Evolutionary conservation across 2,329 filamentous ascomycete species (phyloP), one percentile per base, ranked within the genome.

Genomic region (Lasiodiplodia hormozganensis): DNA sequence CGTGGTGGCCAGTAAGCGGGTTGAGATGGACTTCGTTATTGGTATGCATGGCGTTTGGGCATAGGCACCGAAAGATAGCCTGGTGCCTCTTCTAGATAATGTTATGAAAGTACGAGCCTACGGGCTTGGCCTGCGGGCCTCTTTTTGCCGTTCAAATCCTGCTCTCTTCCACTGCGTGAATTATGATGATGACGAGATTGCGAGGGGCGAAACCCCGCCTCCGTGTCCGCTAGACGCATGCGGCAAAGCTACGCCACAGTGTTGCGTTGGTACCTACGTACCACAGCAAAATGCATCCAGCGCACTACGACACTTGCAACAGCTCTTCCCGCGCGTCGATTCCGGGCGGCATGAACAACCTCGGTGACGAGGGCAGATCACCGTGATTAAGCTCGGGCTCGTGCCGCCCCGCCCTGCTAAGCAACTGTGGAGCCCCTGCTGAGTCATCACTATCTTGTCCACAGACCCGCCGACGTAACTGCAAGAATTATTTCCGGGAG

Each of bases 1-100:
- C 86, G 86, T 79, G 86, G 85, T 71, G 85, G 85, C 23, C 65
- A 67, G 65, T 67, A 67, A 28, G 21, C n/a, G 43, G 43, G 4
- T 34, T 10, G 43, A 36, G 14, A 34, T 0, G 53, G 65, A 38
- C 1, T 18, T 52, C 18, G 53, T 31, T 67, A 43, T n/a, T 16
- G 25, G 52, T 23, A 51, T 31, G 65, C 56, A 60, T 31, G 65
- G 65, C 65, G 65, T 67, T 67, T 38, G 25, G 65, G 62, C 62
- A 53, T 14, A 52, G 51, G 62, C 47, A 40, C 43, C 43, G 54
- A 52, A 14, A 21, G n/a, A 25, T 40, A 23, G 62, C 65, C 65
- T 53, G 40, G 65, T 36, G 65, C 36, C 47, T 36, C 47, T 58
- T 58, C 40, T 38, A 67, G 54, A 52, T 67, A 60, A n/a, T 60